These are phyloP conservation scores for Triticum timopheevii DNA, from an alignment of 176 grass and related monocot genomes.

Conservation along the genomic window DNA sequence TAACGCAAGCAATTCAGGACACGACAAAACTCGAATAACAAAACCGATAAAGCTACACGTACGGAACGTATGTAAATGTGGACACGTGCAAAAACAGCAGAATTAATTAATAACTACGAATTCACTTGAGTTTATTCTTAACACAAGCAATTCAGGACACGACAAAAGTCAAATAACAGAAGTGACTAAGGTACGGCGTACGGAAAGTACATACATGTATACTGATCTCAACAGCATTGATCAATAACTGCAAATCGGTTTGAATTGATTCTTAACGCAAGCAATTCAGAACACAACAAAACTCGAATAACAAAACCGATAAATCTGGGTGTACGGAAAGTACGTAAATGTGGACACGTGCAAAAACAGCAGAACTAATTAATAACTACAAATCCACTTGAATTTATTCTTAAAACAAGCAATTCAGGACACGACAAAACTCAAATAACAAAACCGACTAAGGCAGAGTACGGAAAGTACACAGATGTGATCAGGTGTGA, in stretches of 20 bases:
- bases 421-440: neutral
- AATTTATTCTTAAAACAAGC: neutral
- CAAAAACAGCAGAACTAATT: neutral
- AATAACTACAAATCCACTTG: neutral
- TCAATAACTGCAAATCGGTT: neutral
- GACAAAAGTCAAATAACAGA: slow-evolving; percentile 1
- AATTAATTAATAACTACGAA: neutral
- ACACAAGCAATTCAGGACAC: neutral
- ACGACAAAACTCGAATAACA: neutral
- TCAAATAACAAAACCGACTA: neutral
- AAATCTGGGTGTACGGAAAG: neutral
- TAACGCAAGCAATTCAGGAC: too few relatives aligned
- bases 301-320: too few relatives aligned
- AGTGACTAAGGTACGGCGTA: neutral
- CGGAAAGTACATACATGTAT: neutral
- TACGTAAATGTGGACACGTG: neutral
- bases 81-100: neutral
- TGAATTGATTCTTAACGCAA: too few relatives aligned
- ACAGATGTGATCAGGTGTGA: neutral
- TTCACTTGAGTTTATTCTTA: neutral
- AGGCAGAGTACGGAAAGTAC: neutral
- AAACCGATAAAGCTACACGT: too few relatives aligned
- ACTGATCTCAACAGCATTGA: neutral
- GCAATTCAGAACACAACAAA: too few relatives aligned
- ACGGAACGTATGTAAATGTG: neutral